These are phyloP conservation scores for Sporobolus alterniflorus DNA, from an alignment of 202 grass and related monocot species.

Conservation along the genomic window DNA sequence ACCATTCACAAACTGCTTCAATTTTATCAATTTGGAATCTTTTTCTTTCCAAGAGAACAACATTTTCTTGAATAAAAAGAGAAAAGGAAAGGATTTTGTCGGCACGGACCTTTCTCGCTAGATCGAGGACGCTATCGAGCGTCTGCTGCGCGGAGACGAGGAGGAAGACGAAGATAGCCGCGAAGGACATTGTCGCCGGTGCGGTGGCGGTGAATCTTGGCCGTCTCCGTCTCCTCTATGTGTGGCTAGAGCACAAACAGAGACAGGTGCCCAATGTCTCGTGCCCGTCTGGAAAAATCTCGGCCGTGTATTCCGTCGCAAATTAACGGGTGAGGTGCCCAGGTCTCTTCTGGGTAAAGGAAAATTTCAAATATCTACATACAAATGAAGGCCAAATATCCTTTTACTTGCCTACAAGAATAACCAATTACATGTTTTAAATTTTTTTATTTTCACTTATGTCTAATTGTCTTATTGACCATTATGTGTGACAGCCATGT, in stretches of 20 bases:
- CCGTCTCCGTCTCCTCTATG: background rate
- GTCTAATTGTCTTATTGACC: too few species aligned
- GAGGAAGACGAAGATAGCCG: slow-evolving; percentile 74
- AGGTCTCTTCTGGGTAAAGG: too few species aligned
- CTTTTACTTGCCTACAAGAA: too few species aligned
- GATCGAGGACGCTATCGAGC: slow-evolving; percentile 67
- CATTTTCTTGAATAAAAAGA: background rate
- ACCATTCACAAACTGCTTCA: background rate
- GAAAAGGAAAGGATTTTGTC: background rate
- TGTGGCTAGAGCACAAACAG: background rate
- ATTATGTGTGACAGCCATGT: too few species aligned
- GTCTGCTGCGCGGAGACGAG: slow-evolving; percentile 62
- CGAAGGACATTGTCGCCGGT: slow-evolving; percentile 56
- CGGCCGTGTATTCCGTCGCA: background rate
- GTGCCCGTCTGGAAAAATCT: background rate
- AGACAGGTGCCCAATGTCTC: background rate
- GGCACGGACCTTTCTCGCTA: slow-evolving; percentile 62
- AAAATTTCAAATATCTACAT: too few species aligned
- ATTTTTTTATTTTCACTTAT: too few species aligned
- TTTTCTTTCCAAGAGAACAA: background rate
- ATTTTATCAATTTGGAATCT: background rate
- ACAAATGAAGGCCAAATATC: too few species aligned
- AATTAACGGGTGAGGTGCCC: slow-evolving; percentile 3
- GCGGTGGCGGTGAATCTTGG: background rate
- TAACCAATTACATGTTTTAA: too few species aligned